Base-by-base conservation (phyloP, 805 yeast genomes). In the Teunomyces cretensis region DNA sequence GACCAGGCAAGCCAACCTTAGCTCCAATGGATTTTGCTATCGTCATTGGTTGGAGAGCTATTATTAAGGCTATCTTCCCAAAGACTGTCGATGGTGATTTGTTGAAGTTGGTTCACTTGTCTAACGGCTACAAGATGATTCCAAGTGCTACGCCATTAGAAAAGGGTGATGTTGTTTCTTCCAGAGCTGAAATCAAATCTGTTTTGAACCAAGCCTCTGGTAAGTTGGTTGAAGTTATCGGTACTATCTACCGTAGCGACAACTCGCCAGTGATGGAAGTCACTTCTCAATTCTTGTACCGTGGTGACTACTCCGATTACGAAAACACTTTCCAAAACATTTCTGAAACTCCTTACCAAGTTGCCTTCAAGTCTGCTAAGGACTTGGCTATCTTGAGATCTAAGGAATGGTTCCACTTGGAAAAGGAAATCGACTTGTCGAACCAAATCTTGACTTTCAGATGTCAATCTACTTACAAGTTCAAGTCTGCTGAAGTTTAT, bases 21-120 rank as follows among this genome's bases (percentile, higher is more conserved):
- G 99, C 98, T 40, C 99, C 99, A 61, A 92, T 94, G 98, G 99
- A 94, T 75, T 94, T 91, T 64, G 98, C 99, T 41, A 94, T 94
- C 67, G 97, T 94, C 47, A 81, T 91, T 57, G 98, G 99, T 38
- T 94, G 99, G 99, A 86, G 86, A 74, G 95, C 97, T 41, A 92
- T 94, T 64, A 92, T 94, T 75, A 89, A 87, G 75, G 91, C 97
- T n/a, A 88, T 94, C 57, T 94, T 94, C 94, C 99, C 99, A 44
- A 81, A 81, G 64, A 82, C 84, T 51, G 95, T 94, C 59, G 98
- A 95, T 66, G 99, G 99, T 70, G 99, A 94, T 67, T 78, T 94
- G 62, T 78, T 94, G 72, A 86, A 85, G 66, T 79, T 94, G 61
- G 99, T 94, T 45, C 99, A 94, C 68, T 76, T 94, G 70, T 88